A percentile compares a stretch with the other conserved stretches of the same genome.
These are phyloP conservation scores for Yamadazyma songkhlaensis DNA, from an alignment of 1,139 yeast species.

Conservation along the genomic window DNA sequence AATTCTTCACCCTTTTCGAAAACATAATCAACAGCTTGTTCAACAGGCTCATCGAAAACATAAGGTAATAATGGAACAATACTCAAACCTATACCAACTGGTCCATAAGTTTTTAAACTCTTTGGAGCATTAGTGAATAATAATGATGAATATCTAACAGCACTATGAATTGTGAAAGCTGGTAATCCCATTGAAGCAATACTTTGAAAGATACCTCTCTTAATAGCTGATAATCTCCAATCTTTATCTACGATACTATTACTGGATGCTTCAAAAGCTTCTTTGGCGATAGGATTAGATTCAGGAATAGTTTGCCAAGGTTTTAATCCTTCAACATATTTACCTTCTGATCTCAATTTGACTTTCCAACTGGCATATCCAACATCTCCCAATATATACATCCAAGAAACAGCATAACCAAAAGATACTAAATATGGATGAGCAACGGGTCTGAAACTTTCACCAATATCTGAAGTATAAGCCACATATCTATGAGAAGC, in stretches of 20 bases:
- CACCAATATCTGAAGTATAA: constrained; percentile 85
- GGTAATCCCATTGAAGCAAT: constrained; percentile 87
- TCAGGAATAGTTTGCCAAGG: constrained; percentile 62
- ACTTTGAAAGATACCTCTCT: constrained; percentile 76
- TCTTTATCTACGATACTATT: constrained; percentile 44
- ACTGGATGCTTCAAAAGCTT: constrained; percentile 23
- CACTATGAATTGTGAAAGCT: constrained; percentile 79
- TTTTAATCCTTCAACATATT: constrained; percentile 56
- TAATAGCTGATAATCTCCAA: constrained; percentile 63
- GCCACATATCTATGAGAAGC: constrained; percentile 88
- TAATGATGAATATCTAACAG: constrained; percentile 67
- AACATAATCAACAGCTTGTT: constrained; percentile 59
- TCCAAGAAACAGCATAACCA: constrained; percentile 78
- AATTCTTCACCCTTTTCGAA: constrained; percentile 57
- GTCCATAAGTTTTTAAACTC: constrained; percentile 60
- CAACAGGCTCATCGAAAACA: constrained; percentile 81
- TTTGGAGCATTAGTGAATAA: constrained; percentile 48
- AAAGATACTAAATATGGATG: constrained; percentile 61
- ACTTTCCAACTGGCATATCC: constrained; percentile 75
- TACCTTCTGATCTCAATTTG: constrained; percentile 64
- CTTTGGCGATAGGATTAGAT: constrained; percentile 39
- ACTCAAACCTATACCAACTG: constrained; percentile 73
- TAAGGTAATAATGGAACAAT: constrained; percentile 79
- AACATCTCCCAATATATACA: constrained; percentile 76
- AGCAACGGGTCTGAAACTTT: constrained; percentile 84